phyloP scores from a whole-genome alignment of 805 yeast genomes.

The Lipomyces starkeyi region DNA sequence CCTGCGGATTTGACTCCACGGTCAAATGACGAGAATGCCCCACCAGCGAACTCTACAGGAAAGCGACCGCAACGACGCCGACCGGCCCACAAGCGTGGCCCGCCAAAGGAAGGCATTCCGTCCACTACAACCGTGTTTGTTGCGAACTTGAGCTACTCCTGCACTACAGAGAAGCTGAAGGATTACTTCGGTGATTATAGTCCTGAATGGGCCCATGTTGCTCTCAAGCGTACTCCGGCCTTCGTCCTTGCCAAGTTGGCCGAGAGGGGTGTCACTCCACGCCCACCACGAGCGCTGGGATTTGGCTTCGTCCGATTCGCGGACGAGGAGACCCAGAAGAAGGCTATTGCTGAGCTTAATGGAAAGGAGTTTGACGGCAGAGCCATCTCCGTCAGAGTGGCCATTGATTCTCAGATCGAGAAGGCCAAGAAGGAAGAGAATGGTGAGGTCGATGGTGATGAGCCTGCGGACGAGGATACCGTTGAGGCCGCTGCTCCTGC shows the following conservation, averaged over 20 bases:
- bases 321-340: constrained; percentile 64
- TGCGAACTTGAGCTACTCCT: constrained; percentile 59
- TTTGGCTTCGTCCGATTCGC: constrained; percentile 66
- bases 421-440: constrained; percentile 40
- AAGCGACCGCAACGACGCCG: constrained; percentile 26
- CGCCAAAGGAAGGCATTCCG: constrained; percentile 56
- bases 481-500: constrained; percentile 19
- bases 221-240: constrained; percentile 56
- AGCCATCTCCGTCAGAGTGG: constrained; percentile 69
- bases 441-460: constrained; percentile 11
- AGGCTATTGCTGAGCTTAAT: constrained; percentile 73
- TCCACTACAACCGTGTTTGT: constrained; percentile 67
- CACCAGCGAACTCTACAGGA: constrained; percentile 14
- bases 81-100: constrained; percentile 33
- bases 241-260: constrained; percentile 53
- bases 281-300: constrained; percentile 62
- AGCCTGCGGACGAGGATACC: constrained; percentile 17
- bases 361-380: constrained; percentile 69
- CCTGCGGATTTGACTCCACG: constrained; percentile 8
- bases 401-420: constrained; percentile 58
- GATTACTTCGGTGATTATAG: constrained; percentile 48
- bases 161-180: constrained; percentile 42
- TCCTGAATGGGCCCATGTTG: constrained; percentile 66
- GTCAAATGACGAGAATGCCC: constrained; percentile 14
- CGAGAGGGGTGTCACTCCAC: constrained; percentile 55